Base-by-base conservation (phyloP, 148 eudicot species). In the Rhododendron mucronatum region DNA sequence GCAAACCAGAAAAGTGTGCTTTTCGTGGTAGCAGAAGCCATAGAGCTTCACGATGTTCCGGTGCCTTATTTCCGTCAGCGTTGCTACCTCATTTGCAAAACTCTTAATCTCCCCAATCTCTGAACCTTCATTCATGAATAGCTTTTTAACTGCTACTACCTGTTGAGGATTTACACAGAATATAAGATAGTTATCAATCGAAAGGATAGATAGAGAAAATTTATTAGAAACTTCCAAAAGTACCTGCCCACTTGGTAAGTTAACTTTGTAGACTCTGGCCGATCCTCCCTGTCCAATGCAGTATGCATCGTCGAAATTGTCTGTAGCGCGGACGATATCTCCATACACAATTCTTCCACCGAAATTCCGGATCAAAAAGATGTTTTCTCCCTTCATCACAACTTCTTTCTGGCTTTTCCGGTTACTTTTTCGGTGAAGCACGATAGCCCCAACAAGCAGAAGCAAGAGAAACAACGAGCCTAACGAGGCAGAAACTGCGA, bases 221-320 rank as follows among this genome's bases (percentile, higher is more conserved):
- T 35, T 35, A 35, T 35, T 35, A 1, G 3, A 37, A 37, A 37
- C 39, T 37, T 37, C 39, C 3, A 37, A 37, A 37, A 37, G 67
- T 65, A 67, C 74, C 76, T 89, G 87, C 20, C 85, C 88, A 6
- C 28, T 86, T 1, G 88, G 87, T n/a, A 89, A 44, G 55, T 48
- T 47, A 13, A 86, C 91, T 75, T 51, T 89, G 51, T 89, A 91
- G 28, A 91, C 91, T n/a, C 16, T 82, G 2, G 90, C 91, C 6
- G 57, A 81, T 9, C 84, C 44, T 67, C 85, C 85, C 59, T 55
- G 61, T 20, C 85, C 85, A 26, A 83, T 30, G 41, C 85, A 83
- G 53, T 91, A 83, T 45, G 14, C 59, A 7, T 63, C 82, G 28
- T 85, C 69, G 39, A 91, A 89, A 76, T 88, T 69, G 1, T 89